Percentiles rank a stretch among this genome's conserved stretches.
Evolutionary conservation across 2,329 filamentous ascomycete genomes (phyloP).

Genomic region (Neoarthrinium moseri): DNA sequence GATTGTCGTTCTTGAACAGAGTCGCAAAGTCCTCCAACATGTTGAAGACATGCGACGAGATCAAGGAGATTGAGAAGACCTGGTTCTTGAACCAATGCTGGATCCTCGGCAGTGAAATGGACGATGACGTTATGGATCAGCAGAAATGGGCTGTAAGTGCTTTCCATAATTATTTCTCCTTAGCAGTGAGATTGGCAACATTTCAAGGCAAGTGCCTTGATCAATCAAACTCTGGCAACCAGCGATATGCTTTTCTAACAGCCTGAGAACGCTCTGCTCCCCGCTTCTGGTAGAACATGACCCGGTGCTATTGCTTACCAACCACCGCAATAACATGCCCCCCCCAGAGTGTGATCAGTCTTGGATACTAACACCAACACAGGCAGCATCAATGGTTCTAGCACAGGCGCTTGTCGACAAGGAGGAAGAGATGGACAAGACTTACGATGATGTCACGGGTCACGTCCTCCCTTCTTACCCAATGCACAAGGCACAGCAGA

Average conservation of each 20-base stretch:
- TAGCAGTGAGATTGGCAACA: too few relatives aligned
- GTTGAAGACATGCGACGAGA: conserved; percentile 71
- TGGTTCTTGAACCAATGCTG: conserved; percentile 81
- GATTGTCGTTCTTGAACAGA: conserved; percentile 82
- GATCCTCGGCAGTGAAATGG: conserved; percentile 75
- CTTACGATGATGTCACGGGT: conserved; percentile 64
- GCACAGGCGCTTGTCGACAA: conserved; percentile 87
- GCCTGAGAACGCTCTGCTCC: too few relatives aligned
- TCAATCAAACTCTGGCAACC: too few relatives aligned
- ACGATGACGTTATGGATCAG: conserved; percentile 98
- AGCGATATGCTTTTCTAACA: too few relatives aligned
- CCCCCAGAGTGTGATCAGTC: too few relatives aligned
- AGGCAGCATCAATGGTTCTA: conserved; percentile 90
- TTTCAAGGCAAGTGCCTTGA: too few relatives aligned
- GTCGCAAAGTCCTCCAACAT: conserved; percentile 87
- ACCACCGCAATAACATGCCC: conserved; percentile 6
- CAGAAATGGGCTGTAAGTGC: conserved; percentile 85
- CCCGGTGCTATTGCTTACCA: too few relatives aligned
- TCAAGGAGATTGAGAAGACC: conserved; percentile 69
- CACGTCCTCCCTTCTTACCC: conserved; percentile 79
- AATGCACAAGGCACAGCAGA: conserved; percentile 79
- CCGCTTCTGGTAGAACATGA: too few relatives aligned
- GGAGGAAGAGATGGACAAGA: conserved; percentile 64
- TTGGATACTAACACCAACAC: background rate
- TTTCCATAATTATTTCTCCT: too few relatives aligned